A percentile compares a stretch with the other conserved stretches of the same genome.
Conservation (phyloP, 208 protist species). For the Leishmania martiniquensis region DNA sequence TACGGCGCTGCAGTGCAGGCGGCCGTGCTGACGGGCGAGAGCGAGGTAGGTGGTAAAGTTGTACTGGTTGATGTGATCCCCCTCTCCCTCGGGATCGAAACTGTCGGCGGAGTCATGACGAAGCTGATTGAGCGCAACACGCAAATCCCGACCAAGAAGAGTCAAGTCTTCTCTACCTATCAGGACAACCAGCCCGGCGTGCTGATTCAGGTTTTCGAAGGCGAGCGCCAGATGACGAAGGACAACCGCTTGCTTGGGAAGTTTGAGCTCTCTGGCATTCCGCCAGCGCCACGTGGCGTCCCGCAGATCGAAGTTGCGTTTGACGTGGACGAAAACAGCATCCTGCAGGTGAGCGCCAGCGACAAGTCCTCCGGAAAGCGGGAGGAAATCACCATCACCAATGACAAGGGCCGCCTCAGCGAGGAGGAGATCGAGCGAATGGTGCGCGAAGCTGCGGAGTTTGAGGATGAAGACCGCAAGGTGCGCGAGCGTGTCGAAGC, state of each 20-base stretch:
- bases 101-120: conserved; percentile 95
- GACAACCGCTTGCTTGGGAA: conserved; percentile 95
- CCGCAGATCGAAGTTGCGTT: conserved; percentile 98
- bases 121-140: conserved; percentile 89
- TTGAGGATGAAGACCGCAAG: conserved; percentile 92
- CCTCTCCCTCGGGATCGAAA: conserved; percentile 95
- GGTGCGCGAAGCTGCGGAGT: conserved; percentile 93
- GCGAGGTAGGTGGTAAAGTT: conserved; percentile 70
- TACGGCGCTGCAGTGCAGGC: conserved; percentile 98
- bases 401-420: conserved; percentile 96
- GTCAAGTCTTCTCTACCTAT: conserved; percentile 87
- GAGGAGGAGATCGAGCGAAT: conserved; percentile 96
- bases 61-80: conserved; percentile 91
- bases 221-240: conserved; percentile 91
- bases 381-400: conserved; percentile 98
- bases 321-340: conserved; percentile 98
- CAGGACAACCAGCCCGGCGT: conserved; percentile 93
- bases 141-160: conserved; percentile 84
- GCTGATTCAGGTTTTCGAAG: conserved; percentile 94
- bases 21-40: conserved; percentile 87
- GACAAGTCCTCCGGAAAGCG: conserved; percentile 97
- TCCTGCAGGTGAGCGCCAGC: conserved; percentile 95
- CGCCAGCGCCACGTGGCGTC: conserved; percentile 95
- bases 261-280: conserved; percentile 96
- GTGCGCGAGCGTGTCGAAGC: conserved; percentile 90